Base-by-base conservation (phyloP, 1,284 basidiomycete species). In the Puccinia horiana region DNA sequence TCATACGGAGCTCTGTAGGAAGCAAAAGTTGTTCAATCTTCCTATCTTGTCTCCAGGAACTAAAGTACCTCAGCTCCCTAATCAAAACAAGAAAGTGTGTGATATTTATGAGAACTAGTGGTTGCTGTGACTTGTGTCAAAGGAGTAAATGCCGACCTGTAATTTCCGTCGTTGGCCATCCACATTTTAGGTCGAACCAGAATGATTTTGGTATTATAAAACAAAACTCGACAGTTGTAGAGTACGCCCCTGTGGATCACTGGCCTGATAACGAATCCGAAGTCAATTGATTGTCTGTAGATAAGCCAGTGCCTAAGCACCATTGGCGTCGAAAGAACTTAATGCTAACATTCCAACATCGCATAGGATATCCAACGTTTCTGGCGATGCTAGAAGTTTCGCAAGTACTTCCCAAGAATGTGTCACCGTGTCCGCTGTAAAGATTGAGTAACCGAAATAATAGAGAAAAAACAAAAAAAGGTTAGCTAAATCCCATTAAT, bases 361-460 rank as follows among this genome's bases (percentile, higher is more conserved):
- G 85, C 95, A 96, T 35, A 98, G 88, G 81, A 97, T 96, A 23
- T 90, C 94, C 84, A 90, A 88, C 0, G 91, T 90, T 49, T 91
- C 92, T 26, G 93, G 92, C 0, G 92, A 92, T n/a, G 91, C 88
- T 44, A 98, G 88, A 76, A 98, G 92, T 86, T 93, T 93, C 14
- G 92, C 93, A 18, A 98, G 90, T 1, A 96, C 93, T 87, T 98
- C 95, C 95, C 95, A 98, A 1, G 95, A 95, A 87, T 98, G 95
- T n/a, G 95, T 89, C 67, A 93, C 91, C 5, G 94, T 97, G 85
- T 98, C 95, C 69, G 95, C 79, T 81, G 37, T 35, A 42, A 12
- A 76, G 26, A 44, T 47, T 16, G 16, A 12, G 18, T 8, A 8
- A 58, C 3, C 26, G 26, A 40, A 52, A 26, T 11, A 78, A 78